These are phyloP conservation scores for Cutaneotrichosporon sp. DNA, from an alignment of 1,284 basidiomycete genomes.

Conservation along the genomic window DNA sequence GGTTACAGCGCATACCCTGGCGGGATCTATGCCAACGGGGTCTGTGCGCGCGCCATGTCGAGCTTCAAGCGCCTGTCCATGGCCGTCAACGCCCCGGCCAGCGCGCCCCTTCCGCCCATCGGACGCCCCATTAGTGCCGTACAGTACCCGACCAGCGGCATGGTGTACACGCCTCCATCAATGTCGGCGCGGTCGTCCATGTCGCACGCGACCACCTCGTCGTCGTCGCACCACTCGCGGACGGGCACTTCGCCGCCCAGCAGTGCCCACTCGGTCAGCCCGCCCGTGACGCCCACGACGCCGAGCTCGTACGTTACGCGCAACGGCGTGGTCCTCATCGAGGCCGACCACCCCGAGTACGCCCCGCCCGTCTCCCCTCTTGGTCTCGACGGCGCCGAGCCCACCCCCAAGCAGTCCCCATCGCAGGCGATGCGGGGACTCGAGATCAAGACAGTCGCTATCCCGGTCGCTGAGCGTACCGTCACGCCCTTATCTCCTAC, in stretches of 20 bases:
- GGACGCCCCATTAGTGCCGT: no score
- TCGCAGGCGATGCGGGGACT: no score
- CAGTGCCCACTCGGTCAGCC: constrained; percentile 12
- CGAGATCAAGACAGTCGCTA: neutral
- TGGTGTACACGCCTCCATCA: no score
- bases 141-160: no score
- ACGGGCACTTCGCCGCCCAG: constrained; percentile 10
- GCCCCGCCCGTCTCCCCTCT: neutral
- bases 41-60: constrained; percentile 1
- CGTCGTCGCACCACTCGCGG: neutral
- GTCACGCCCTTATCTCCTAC: constrained; percentile 6
- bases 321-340: constrained; percentile 4
- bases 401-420: constrained; percentile 1
- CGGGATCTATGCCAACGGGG: no score
- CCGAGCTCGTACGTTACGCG: constrained; percentile 1
- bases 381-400: neutral
- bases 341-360: neutral
- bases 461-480: neutral
- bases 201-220: neutral
- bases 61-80: constrained; percentile 11
- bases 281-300: constrained; percentile 17
- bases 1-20: no score
- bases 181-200: no score
- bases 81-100: neutral
- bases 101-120: no score